Evolutionary conservation across 164 flowering plant genomes (phyloP).

Genomic region (Magnolia kwangsiensis): DNA sequence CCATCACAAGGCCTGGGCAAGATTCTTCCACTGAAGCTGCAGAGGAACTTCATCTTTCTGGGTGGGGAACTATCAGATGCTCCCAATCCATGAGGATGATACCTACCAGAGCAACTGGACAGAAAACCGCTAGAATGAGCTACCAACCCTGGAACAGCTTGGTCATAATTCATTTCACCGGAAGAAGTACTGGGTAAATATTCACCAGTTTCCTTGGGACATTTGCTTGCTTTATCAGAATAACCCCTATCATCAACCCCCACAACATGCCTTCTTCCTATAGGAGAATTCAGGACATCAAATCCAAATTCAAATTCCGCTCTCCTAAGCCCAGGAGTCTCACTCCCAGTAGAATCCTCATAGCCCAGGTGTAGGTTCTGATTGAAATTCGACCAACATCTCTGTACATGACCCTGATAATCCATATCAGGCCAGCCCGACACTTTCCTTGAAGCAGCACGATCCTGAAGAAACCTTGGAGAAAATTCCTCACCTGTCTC

Average conservation of each 20-base stretch:
- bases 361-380: conserved; percentile 24
- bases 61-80: conserved; percentile 33
- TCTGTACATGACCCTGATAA: conserved; percentile 9
- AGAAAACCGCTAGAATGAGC: conserved; percentile 18
- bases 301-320: conserved; percentile 27
- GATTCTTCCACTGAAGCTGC: conserved; percentile 86
- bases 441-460: conserved; percentile 27
- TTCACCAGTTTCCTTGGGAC: conserved; percentile 23
- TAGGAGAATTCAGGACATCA: conserved; percentile 20
- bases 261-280: conserved; percentile 1
- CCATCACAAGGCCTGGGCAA: conserved; percentile 79
- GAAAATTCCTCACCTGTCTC: conserved; percentile 90
- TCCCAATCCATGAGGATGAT: conserved; percentile 22
- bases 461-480: conserved; percentile 48
- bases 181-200: conserved; percentile 17
- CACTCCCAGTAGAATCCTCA: conserved; percentile 39
- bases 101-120: conserved; percentile 29
- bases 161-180: conserved; percentile 26
- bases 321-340: conserved; percentile 38
- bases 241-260: conserved; percentile 26
- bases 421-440: conserved; percentile 23
- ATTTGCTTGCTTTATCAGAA: conserved; percentile 24
- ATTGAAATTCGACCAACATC: conserved; percentile 20
- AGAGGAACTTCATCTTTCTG: conserved; percentile 66
- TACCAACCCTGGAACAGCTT: conserved; percentile 13